Percentiles rank a stretch among this genome's conserved stretches.
These are phyloP conservation scores for Castanea sativa DNA, from an alignment of 306 rosid genomes.

Conservation along the genomic window DNA sequence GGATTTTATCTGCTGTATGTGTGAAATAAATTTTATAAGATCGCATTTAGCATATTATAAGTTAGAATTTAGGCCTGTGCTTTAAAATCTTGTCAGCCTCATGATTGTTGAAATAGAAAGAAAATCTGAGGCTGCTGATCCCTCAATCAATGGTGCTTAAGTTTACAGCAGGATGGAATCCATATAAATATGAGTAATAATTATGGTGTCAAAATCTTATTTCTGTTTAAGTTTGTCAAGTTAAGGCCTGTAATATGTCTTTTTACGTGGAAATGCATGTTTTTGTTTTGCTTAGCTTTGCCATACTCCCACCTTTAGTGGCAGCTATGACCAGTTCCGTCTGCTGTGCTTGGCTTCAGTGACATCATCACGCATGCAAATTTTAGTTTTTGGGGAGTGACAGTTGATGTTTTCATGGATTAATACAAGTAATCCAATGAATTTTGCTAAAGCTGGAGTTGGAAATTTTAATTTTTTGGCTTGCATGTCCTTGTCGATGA, in stretches of 20 bases:
- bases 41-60: conserved; percentile 19
- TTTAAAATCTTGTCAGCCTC: conserved; percentile 19
- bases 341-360: too few species aligned
- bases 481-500: too few species aligned
- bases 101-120: background rate
- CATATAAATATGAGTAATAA: background rate
- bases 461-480: too few species aligned
- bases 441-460: too few species aligned
- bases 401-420: too few species aligned
- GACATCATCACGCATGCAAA: background rate
- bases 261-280: background rate
- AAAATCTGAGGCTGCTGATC: background rate
- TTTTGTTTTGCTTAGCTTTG: background rate
- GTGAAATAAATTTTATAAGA: conserved; percentile 38
- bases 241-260: background rate
- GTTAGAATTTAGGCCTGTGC: conserved; percentile 24
- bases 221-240: background rate
- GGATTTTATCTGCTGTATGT: conserved; percentile 31
- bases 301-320: too few species aligned
- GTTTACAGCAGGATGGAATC: conserved; percentile 16
- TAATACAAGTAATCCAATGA: too few species aligned
- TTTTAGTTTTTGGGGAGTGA: too few species aligned
- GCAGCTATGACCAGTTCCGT: too few species aligned
- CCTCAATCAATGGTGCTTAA: background rate
- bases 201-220: background rate